A percentile compares a stretch with the other conserved stretches of the same genome.
Evolutionary conservation across 306 rosid species (phyloP).

Genomic region (Medicago ruthenica): DNA sequence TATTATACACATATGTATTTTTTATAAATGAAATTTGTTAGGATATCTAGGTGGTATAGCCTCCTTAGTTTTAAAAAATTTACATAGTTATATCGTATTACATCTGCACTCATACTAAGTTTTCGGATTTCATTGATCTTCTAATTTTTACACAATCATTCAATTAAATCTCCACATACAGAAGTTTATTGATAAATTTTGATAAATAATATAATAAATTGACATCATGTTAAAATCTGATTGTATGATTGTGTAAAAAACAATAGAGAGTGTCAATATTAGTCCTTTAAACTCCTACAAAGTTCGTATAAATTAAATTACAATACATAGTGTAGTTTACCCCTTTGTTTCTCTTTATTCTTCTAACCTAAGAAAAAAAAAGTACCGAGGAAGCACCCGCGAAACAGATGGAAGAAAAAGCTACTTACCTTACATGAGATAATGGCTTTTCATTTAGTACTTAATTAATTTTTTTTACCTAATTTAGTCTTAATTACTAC

Average conservation of each 20-base stretch:
- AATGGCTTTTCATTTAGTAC: background rate
- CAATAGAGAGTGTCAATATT: background rate
- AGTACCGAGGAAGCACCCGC: conserved; percentile 21
- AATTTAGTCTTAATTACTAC: background rate
- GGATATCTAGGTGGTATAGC: too few species aligned
- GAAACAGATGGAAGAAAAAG: background rate
- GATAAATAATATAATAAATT: background rate
- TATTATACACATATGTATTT: too few species aligned
- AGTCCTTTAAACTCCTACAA: background rate
- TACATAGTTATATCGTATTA: too few species aligned
- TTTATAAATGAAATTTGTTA: too few species aligned
- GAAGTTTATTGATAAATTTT: background rate
- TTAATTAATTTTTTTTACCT: background rate
- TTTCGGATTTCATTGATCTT: too few species aligned
- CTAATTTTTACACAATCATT: background rate
- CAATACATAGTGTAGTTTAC: background rate
- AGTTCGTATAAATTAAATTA: background rate
- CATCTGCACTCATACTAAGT: too few species aligned
- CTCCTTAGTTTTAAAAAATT: too few species aligned
- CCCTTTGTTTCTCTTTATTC: conserved; percentile 2
- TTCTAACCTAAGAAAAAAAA: conserved; percentile 6
- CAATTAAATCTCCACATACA: background rate
- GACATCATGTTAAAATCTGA: background rate
- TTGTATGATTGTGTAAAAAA: background rate
- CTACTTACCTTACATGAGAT: background rate